Base-by-base conservation (phyloP, 495 filamentous ascomycete genomes). In the Podospora tetraspora region DNA sequence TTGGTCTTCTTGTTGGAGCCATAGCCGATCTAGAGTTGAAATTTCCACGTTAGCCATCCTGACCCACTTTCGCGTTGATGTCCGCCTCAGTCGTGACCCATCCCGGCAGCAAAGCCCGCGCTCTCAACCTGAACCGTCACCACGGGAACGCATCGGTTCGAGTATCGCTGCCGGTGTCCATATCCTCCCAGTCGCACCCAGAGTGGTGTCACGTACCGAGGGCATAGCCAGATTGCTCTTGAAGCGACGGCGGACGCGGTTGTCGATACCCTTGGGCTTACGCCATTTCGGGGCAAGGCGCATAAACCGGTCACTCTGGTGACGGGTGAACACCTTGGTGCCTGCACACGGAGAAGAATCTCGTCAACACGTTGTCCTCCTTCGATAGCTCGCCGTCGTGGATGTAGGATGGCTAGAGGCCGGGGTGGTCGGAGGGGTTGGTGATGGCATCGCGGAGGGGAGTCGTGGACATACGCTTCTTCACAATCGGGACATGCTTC, bases 231-330 rank as follows among this genome's bases (percentile, higher is more conserved):
- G 90, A 82, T 90, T 90, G 75, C 94, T 91, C 88, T 94, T 93
- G 86, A 97, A 97, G 72, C 94, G 89, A 84, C 94, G 87, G 75
- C 92, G 88, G 78, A 94, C 92, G 67, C 89, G 83, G 77, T 79
- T 79, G 71, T 99, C 95, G 83, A 99, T 99, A 90, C 95, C 95
- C 89, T 97, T 99, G 64, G 95, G 95, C 88, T 99, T 99, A 84
- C 95, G 91, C 95, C 95, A 99, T 81, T 84, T 89, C 57, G 90
- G 79, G 78, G 85, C 87, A 67, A 97, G 88, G 78, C 93, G 89
- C 84, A 89, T 97, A 87, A 95, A 99, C 79, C 88, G 89, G 84
- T 98, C 95, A 82, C 87, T 91, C 88, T 99, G 95, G 85, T 98
- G 95, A 78, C 95, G 93, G 83, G 87, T 89, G 88, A 97, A 97